phyloP scores from a whole-genome alignment of 164 flowering plant species.

The Stephania yunnanensis region DNA sequence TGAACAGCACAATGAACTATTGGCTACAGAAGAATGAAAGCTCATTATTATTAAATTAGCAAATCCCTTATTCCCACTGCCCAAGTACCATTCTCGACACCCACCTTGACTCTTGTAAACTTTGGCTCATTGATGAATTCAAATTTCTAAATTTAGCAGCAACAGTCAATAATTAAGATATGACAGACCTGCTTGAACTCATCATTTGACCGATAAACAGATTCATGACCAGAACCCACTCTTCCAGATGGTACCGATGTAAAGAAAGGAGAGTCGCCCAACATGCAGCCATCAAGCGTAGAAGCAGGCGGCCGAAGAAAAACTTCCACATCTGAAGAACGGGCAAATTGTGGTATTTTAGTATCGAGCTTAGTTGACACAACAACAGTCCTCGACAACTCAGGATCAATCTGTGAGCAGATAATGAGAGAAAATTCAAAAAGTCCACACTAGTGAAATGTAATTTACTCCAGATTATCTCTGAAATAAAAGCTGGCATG shows the following conservation, averaged over 20 bases:
- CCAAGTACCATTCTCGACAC: no score
- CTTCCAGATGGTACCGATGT: conserved; percentile 99
- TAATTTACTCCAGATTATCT: background rate
- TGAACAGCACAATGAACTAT: background rate
- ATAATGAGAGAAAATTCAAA: background rate
- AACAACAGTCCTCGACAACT: conserved; percentile 85
- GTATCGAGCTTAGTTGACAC: conserved; percentile 98
- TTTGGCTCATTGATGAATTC: background rate
- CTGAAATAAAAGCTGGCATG: background rate
- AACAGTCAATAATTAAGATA: background rate
- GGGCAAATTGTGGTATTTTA: conserved; percentile 89
- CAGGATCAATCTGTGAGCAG: conserved; percentile 74
- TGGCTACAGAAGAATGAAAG: background rate
- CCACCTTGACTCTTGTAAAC: no score
- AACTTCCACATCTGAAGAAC: conserved; percentile 95
- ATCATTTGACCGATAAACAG: conserved; percentile 76
- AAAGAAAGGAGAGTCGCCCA: conserved; percentile 94
- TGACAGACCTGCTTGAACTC: conserved; percentile 78
- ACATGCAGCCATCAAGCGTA: conserved; percentile 80
- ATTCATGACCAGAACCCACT: conserved; percentile 82
- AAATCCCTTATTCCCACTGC: no score
- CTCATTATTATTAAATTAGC: background rate
- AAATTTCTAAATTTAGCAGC: no score
- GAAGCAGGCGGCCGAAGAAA: conserved; percentile 85
- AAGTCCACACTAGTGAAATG: background rate